Conservation (phyloP, 257 asterid species). For the Scutellaria baicalensis region DNA sequence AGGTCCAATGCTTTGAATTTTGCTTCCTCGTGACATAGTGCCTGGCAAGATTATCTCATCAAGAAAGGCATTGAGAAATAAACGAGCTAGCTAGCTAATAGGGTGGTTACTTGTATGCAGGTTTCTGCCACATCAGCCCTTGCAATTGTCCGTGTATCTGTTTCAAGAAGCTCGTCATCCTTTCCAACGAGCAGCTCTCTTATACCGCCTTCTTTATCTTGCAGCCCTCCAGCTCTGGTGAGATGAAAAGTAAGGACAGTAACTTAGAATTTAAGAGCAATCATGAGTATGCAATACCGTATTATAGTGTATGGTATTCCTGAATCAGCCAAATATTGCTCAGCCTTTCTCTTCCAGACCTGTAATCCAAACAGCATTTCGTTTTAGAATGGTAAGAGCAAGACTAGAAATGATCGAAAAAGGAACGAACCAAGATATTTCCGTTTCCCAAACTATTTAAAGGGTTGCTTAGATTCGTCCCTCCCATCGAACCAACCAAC, state of each 20-base stretch:
- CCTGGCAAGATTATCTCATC: slow-evolving; percentile 37
- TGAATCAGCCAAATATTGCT: slow-evolving; percentile 82
- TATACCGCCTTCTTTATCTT: slow-evolving; percentile 88
- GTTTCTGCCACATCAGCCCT: slow-evolving; percentile 95
- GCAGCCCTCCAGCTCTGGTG: slow-evolving; percentile 90
- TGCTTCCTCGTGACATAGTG: slow-evolving; percentile 71
- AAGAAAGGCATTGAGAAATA: not conserved
- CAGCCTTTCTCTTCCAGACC: slow-evolving; percentile 96
- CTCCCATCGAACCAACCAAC: slow-evolving; percentile 98
- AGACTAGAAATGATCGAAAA: not conserved
- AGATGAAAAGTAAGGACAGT: too few species aligned
- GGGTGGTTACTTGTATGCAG: slow-evolving; percentile 64
- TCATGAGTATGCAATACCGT: slow-evolving; percentile 33
- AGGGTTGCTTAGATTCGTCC: slow-evolving; percentile 63
- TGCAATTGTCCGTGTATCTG: slow-evolving; percentile 76
- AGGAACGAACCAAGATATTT: slow-evolving; percentile 68
- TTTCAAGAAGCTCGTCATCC: slow-evolving; percentile 86
- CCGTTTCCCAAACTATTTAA: slow-evolving; percentile 83
- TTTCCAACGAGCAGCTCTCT: slow-evolving; percentile 83
- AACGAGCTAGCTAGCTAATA: not conserved
- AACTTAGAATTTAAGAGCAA: too few species aligned
- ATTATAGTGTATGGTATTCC: slow-evolving; percentile 93
- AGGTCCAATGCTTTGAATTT: slow-evolving; percentile 83
- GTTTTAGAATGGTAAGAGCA: not conserved
- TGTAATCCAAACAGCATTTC: slow-evolving; percentile 12